A percentile compares a stretch with the other conserved stretches of the same genome.
Evolutionary conservation across 495 filamentous ascomycete species (phyloP).

Genomic region (Antarctomyces pellizariae): DNA sequence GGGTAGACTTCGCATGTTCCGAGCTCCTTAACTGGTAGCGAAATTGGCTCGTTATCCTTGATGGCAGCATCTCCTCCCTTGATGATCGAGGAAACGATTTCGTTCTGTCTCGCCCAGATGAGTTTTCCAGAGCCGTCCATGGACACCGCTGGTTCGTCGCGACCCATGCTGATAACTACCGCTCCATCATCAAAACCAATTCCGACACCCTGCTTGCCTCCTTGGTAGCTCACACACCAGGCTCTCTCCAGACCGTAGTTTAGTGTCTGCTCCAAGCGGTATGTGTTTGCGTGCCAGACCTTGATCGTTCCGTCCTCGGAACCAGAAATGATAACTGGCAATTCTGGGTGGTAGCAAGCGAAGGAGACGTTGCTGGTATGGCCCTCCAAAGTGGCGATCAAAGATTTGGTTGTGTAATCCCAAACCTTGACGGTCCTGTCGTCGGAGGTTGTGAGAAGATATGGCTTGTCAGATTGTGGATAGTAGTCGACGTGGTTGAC

Average conservation of each 20-base stretch:
- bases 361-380: conserved; percentile 99
- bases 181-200: conserved; percentile 97
- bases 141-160: conserved; percentile 90
- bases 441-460: conserved; percentile 88
- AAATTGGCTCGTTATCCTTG: conserved; percentile 75
- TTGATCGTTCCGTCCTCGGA: conserved; percentile 95
- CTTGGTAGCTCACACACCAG: conserved; percentile 93
- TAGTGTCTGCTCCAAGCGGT: conserved; percentile 81
- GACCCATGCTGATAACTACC: conserved; percentile 90
- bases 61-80: conserved; percentile 65
- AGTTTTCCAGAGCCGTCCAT: conserved; percentile 94
- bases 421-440: conserved; percentile 89
- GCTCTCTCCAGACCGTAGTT: conserved; percentile 89
- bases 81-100: conserved; percentile 83
- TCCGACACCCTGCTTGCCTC: conserved; percentile 77
- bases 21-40: conserved; percentile 76
- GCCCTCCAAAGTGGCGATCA: conserved; percentile 90
- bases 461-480: conserved; percentile 87
- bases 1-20: conserved; percentile 94
- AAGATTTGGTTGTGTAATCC: conserved; percentile 96
- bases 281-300: conserved; percentile 97
- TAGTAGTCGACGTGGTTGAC: conserved; percentile 90
- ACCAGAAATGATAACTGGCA: conserved; percentile 95
- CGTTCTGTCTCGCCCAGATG: conserved; percentile 83
- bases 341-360: conserved; percentile 90